Evolutionary conservation across 768 basidiomycete genomes (phyloP).

Genomic region (Lactarius sanguifluus): DNA sequence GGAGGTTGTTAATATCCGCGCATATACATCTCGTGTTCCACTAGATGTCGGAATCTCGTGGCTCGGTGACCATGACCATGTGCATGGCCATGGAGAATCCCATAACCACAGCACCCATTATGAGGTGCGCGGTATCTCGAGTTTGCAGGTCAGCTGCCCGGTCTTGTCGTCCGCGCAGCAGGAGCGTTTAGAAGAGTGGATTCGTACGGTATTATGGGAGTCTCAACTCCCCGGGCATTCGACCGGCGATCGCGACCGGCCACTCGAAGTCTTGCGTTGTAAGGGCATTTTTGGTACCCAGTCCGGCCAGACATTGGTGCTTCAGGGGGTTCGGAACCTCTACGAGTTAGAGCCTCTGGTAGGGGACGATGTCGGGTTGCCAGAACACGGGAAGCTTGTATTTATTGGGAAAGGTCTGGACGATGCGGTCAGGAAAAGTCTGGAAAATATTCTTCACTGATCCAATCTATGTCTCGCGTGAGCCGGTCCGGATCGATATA

Average conservation of each 20-base stretch:
- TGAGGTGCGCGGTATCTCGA: conserved; percentile 79
- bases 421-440: conserved; percentile 52
- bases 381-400: conserved; percentile 75
- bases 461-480: background rate
- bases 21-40: conserved; percentile 59
- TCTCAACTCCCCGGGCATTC: conserved; percentile 45
- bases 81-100: conserved; percentile 31
- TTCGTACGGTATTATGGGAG: conserved; percentile 84
- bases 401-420: conserved; percentile 83
- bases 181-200: conserved; percentile 69
- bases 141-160: conserved; percentile 70
- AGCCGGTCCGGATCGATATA: conserved; percentile 14
- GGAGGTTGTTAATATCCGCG: conserved; percentile 75
- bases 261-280: conserved; percentile 72
- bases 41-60: conserved; percentile 32
- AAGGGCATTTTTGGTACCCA: conserved; percentile 74
- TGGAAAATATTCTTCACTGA: conserved; percentile 38
- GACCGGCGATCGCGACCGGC: conserved; percentile 10
- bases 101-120: conserved; percentile 49
- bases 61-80: conserved; percentile 36
- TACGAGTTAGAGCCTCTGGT: conserved; percentile 63
- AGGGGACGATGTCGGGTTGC: conserved; percentile 48
- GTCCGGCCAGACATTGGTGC: conserved; percentile 60
- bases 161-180: conserved; percentile 49
- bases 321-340: conserved; percentile 90